Percentiles rank a stretch among this genome's conserved stretches.
Conservation (phyloP, 2,329 filamentous ascomycete species). For the Epichloe glyceriae region DNA sequence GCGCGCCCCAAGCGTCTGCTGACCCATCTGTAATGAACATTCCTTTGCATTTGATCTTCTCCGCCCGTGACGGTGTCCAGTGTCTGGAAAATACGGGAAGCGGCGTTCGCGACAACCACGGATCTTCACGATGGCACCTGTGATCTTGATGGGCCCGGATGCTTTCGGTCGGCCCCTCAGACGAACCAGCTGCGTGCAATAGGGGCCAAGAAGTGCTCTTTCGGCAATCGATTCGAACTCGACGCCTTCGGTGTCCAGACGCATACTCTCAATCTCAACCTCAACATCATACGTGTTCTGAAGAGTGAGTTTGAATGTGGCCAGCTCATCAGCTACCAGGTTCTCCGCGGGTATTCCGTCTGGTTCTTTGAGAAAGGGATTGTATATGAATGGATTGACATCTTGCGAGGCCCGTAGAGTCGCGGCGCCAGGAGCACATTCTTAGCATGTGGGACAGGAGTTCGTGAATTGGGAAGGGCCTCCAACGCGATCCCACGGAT, state of each 20-base stretch:
- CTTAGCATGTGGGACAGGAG: constrained; percentile 53
- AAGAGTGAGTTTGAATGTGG: constrained; percentile 67
- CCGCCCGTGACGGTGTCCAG: constrained; percentile 57
- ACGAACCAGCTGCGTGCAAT: constrained; percentile 67
- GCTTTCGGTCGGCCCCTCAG: constrained; percentile 55
- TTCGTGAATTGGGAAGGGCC: constrained; percentile 42
- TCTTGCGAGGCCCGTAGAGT: constrained; percentile 42
- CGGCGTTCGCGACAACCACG: constrained; percentile 68
- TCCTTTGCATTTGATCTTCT: constrained; percentile 67
- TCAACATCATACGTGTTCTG: constrained; percentile 95
- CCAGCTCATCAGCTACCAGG: constrained; percentile 65
- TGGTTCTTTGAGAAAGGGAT: constrained; percentile 67
- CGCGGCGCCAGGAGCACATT: constrained; percentile 36
- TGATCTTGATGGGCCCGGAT: constrained; percentile 58
- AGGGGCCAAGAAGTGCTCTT: constrained; percentile 60
- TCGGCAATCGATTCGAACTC: constrained; percentile 55
- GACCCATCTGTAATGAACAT: constrained; percentile 42
- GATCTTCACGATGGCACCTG: constrained; percentile 67
- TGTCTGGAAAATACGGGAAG: constrained; percentile 70
- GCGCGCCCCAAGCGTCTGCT: constrained; percentile 21
- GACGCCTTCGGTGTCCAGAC: constrained; percentile 59
- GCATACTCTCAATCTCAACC: constrained; percentile 72
- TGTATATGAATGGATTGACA: constrained; percentile 85
- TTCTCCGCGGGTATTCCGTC: constrained; percentile 51
- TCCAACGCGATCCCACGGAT: constrained; percentile 65